These are phyloP conservation scores for Tardiomyces blankii DNA, from an alignment of 1,139 yeast species.

Conservation along the genomic window DNA sequence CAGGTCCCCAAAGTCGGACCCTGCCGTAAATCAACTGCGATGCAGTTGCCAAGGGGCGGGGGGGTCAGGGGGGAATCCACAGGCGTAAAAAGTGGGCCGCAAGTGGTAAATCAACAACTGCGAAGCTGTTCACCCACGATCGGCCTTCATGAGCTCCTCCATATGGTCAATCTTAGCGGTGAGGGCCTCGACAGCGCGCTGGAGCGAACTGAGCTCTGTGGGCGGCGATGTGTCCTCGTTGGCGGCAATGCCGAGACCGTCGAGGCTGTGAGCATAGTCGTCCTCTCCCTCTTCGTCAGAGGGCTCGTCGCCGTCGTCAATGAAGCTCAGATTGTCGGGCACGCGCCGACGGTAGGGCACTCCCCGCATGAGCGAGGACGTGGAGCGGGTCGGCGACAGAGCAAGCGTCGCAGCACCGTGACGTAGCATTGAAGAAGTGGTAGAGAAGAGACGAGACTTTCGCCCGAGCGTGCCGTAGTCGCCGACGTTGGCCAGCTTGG, in stretches of 20 bases:
- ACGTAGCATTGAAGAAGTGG: slow-evolving; percentile 10
- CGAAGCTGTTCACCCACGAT: no score
- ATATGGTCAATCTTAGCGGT: neutral
- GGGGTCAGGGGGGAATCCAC: no score
- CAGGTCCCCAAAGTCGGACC: no score
- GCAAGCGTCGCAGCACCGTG: slow-evolving; percentile 8
- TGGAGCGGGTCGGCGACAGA: slow-evolving; percentile 11
- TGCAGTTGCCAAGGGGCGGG: no score
- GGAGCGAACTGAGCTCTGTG: neutral
- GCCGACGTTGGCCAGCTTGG: neutral
- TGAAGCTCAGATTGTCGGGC: slow-evolving; percentile 1
- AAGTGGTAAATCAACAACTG: no score
- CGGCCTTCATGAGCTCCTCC: neutral
- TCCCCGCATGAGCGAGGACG: slow-evolving; percentile 5
- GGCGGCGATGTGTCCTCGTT: neutral
- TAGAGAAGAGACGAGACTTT: slow-evolving; percentile 9
- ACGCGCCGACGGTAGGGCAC: neutral
- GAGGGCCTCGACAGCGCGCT: neutral
- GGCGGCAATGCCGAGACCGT: neutral
- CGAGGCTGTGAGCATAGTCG: neutral
- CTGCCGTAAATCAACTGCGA: no score
- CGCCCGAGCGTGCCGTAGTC: neutral
- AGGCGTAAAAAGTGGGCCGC: no score
- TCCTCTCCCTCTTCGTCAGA: neutral
- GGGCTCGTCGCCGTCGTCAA: neutral